Base-by-base conservation (phyloP, 2,329 filamentous ascomycete genomes). In the Reticulascus tulasneorum region DNA sequence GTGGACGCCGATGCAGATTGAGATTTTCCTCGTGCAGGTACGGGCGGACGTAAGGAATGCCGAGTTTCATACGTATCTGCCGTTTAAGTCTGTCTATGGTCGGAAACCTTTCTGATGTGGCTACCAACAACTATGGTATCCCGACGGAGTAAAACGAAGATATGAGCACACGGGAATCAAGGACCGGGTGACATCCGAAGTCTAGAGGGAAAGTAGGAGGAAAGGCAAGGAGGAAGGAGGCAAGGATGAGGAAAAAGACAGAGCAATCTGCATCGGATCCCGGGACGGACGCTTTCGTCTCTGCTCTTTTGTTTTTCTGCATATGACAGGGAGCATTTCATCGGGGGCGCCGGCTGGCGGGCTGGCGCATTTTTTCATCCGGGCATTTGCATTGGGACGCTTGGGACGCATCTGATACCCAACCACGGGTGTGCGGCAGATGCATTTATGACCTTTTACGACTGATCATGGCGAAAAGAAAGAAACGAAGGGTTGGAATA, bases 21-120 rank as follows among this genome's bases (percentile, higher is more conserved):
- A 68, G 44, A 62, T 68, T 52, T 65, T 67, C 23, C 55, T 69
- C 6, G 47, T 69, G 19, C 56, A 63, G 9, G 64, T 69, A 7
- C 56, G 65, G 21, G 64, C 60, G 45, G 46, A 58, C 9, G 38
- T 68, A n/a, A 57, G 50, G 27, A 56, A 59, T 15, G 54, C 57
- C 15, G 48, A 47, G 8, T 58, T 51, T 11, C 65, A 67, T 37
- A 48, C 60, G 10, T 69, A 67, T 40, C 59, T 66, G 27, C 59
- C 62, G 1, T 66, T 62, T 28, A 53, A 63, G 31, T 59, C 54
- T 23, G 55, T 68, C 4, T 58, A 56, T 35, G 65, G 53, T 8
- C 53, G 53, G 23, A 69, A 67, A 36, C 65, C 65, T 4, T n/a
- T 37, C 19, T 23, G 29, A 30, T 24, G 31, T 33, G 28, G 33